Evolutionary conservation across 1,139 yeast genomes (phyloP), one percentile per base, ranked within the genome.

Genomic region (Yamadazyma siamensis): DNA sequence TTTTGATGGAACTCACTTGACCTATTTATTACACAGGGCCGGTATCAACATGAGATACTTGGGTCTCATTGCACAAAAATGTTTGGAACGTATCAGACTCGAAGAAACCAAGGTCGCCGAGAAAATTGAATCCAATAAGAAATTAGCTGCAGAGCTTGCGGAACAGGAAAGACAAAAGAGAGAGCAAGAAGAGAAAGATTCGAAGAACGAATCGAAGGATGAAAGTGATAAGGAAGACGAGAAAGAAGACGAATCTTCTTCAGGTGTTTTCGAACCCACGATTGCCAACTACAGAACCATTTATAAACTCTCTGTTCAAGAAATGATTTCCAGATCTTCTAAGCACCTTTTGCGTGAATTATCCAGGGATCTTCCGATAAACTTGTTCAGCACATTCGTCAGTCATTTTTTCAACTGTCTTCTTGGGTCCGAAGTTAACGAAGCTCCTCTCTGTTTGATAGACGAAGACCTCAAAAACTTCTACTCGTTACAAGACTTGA

Each of bases 21-120:
- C 87, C 18, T 65, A 69, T 24, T 56, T 71, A 33, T 60, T 91
- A 58, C 98, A 91, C 58, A 75, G 75, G 46, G 66, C 69, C 32
- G 98, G 98, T 67, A 81, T 91, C 52, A 89, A 87, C 56, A 55
- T 89, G 64, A 82, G 98, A 61, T 89, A 91, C 52, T 68, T 91
- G 48, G 96, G 96, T 39, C 61, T 56, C 31, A 52, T 81, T 47
- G 80, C 79, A 13, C 52, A 51, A 13, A 49, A 54, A 36, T 56
- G 59, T 27, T 33, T 48, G 21, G 31, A 21, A 3, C 56, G 49
- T 41, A 56, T 53, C 37, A 52, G 53, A 18, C 53, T 50, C n/a
- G 53, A 47, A 27, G 35, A 43, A 26, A 43, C 48, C 24, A 41
- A 44, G 18, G 36, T 49, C 20, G 53, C 52, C 25, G 49, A 47